These are phyloP conservation scores for Claviceps africana DNA, from an alignment of 2,329 filamentous ascomycete species.

Conservation along the genomic window DNA sequence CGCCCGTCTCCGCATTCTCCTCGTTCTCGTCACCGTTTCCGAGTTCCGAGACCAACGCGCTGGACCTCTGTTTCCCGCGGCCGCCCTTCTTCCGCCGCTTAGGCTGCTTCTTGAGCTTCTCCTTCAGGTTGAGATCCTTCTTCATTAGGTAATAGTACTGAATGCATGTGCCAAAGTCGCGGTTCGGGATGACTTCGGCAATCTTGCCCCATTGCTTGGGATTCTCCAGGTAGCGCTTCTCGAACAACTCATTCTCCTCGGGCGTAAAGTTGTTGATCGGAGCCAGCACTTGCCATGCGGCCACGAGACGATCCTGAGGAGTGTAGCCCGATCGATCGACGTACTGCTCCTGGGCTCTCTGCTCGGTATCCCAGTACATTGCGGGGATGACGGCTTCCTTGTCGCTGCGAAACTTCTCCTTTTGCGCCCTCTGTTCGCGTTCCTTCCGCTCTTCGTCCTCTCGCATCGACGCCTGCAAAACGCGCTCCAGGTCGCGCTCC, in stretches of 20 bases:
- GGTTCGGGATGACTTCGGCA: conserved; percentile 49
- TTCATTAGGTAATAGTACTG: conserved; percentile 78
- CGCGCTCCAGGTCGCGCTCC: conserved; percentile 59
- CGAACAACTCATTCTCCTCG: conserved; percentile 56
- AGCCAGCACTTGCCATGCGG: conserved; percentile 57
- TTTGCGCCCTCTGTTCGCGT: conserved; percentile 47
- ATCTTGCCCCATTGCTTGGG: conserved; percentile 77
- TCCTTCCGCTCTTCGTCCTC: conserved; percentile 59
- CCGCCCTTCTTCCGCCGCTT: conserved; percentile 42
- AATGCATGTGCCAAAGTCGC: conserved; percentile 67
- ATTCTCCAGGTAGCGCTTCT: conserved; percentile 58
- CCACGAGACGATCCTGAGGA: conserved; percentile 51
- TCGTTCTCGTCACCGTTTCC: conserved; percentile 44
- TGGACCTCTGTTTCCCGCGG: conserved; percentile 45
- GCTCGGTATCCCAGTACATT: conserved; percentile 50
- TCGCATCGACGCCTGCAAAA: conserved; percentile 56
- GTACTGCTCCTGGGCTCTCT: conserved; percentile 44
- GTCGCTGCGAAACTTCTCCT: conserved; percentile 58
- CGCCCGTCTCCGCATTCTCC: conserved; percentile 40
- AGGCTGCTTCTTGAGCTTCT: conserved; percentile 54
- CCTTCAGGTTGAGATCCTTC: conserved; percentile 61
- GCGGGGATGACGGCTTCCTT: conserved; percentile 64
- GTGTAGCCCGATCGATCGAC: conserved; percentile 52
- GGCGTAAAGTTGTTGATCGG: conserved; percentile 61
- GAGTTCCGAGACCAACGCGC: conserved; percentile 52